Percentiles rank a stretch among this genome's conserved stretches.
Conservation (phyloP, 2,329 filamentous ascomycete species). For the Dothidotthia symphoricarpi region DNA sequence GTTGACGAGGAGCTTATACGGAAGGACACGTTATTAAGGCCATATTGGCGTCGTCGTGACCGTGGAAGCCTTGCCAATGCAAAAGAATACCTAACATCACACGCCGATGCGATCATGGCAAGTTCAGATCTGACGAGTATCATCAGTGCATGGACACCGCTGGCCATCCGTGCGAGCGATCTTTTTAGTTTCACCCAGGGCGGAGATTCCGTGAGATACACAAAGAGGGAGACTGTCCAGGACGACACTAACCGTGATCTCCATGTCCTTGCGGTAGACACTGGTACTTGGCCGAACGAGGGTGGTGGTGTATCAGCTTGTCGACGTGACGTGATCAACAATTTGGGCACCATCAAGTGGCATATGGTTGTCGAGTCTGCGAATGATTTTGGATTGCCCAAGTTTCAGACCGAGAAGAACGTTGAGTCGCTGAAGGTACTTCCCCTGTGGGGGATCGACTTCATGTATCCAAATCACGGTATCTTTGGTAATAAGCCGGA, state of each 20-base stretch:
- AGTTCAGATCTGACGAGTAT: conserved; percentile 53
- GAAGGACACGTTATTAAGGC: conserved; percentile 35
- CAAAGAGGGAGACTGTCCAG: conserved; percentile 48
- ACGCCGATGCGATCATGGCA: conserved; percentile 53
- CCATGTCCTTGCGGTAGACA: conserved; percentile 45
- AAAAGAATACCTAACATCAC: conserved; percentile 42
- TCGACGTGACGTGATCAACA: conserved; percentile 46
- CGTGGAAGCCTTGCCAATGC: conserved; percentile 38
- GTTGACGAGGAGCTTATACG: conserved; percentile 42
- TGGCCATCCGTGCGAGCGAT: conserved; percentile 54
- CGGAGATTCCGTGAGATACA: conserved; percentile 54
- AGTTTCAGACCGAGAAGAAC: conserved; percentile 46
- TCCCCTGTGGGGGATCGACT: conserved; percentile 46
- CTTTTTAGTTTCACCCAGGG: conserved; percentile 54
- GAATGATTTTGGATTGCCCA: conserved; percentile 45
- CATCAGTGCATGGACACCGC: conserved; percentile 53
- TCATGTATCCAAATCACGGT: conserved; percentile 43
- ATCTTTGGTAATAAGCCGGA: conserved; percentile 46
- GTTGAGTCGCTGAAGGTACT: conserved; percentile 46
- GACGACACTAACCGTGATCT: conserved; percentile 44
- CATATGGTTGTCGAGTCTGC: conserved; percentile 46
- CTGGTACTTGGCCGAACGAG: conserved; percentile 46
- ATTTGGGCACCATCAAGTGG: conserved; percentile 44
- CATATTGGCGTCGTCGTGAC: conserved; percentile 42
- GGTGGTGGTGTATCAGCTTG: conserved; percentile 46